These are phyloP conservation scores for Heliosperma pusillum DNA, from an alignment of 148 eudicot species.

Conservation along the genomic window DNA sequence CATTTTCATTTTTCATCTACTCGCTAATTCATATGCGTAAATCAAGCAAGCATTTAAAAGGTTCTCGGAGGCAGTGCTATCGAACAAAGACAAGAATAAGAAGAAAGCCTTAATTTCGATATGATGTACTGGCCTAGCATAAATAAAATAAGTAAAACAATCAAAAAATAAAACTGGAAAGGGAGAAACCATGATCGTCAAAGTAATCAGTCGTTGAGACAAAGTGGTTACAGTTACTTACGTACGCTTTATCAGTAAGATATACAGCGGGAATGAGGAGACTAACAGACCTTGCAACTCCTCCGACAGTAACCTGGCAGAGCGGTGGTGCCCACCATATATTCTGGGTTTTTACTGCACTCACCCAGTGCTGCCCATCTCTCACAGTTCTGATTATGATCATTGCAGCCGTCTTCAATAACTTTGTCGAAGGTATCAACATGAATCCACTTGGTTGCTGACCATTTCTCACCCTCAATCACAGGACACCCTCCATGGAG, in stretches of 20 bases:
- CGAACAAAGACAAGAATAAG: not conserved
- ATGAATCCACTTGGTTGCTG: slow-evolving; percentile 97
- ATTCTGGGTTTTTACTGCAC: slow-evolving; percentile 85
- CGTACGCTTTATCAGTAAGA: not conserved
- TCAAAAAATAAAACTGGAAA: not conserved
- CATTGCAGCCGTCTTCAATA: slow-evolving; percentile 52
- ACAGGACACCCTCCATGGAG: slow-evolving; percentile 95
- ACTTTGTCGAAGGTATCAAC: slow-evolving; percentile 79
- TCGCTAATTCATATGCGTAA: not conserved
- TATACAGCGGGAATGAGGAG: not conserved
- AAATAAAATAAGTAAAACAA: not conserved
- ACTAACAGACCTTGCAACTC: slow-evolving; percentile 86
- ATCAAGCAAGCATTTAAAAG: not conserved
- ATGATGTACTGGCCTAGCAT: not conserved
- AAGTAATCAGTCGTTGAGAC: not conserved
- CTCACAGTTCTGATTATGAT: slow-evolving; percentile 60
- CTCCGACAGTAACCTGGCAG: slow-evolving; percentile 84
- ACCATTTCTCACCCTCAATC: slow-evolving; percentile 92
- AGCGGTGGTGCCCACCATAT: slow-evolving; percentile 79
- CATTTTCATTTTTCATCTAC: no score
- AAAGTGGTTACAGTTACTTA: not conserved
- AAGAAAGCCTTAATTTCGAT: not conserved
- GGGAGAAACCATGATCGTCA: not conserved
- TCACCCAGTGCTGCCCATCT: slow-evolving; percentile 97
- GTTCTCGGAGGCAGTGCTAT: not conserved